Evolutionary conservation across 345 rosid species (phyloP), one percentile per base, ranked within the genome.

Genomic region (Populus simonii): DNA sequence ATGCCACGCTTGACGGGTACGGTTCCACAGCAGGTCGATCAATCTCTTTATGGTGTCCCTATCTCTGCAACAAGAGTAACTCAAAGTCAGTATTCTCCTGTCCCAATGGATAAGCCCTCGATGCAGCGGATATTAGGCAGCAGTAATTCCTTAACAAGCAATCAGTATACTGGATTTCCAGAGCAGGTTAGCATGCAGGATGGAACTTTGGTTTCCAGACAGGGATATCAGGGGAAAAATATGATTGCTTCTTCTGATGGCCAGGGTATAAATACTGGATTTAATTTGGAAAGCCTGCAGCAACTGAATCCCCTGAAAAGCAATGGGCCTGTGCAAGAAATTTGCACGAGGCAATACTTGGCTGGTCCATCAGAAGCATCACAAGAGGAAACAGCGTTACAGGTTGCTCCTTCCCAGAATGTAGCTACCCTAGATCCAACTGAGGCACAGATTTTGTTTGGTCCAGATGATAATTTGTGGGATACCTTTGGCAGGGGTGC

Each of bases 381-480:
- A 55, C 86, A 73, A 66, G 88, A 84, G 77, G 87, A 87, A 79
- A 77, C 83, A 33, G 75, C 43, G 13, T 61, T 81, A 79, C 84
- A 84, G 76, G 80, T 65, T 38, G 67, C 63, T 51, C 79, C 87
- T 68, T 84, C 88, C 16, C 92, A 87, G 82, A 89, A 84, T 80
- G 84, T 84, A 55, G 90, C 94, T 77, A 76, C 93, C 20, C 84
- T 96, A 78, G 99, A 96, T 89, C 98, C 98, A 63, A 84, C 91
- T 10, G 99, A 96, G 83, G 96, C 91, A 82, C 92, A 84, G 85
- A 89, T 96, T 83, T 84, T 96, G 86, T 93, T 87, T 86, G 94
- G 96, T 79, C 85, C 92, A n/a, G 98, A 91, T 87, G 97, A 92
- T 71, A 90, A 75, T 85, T 73, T 88, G 68, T 96, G 96, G 99